phyloP scores from a whole-genome alignment of 148 eudicot genomes.

The Agrostemma githago region DNA sequence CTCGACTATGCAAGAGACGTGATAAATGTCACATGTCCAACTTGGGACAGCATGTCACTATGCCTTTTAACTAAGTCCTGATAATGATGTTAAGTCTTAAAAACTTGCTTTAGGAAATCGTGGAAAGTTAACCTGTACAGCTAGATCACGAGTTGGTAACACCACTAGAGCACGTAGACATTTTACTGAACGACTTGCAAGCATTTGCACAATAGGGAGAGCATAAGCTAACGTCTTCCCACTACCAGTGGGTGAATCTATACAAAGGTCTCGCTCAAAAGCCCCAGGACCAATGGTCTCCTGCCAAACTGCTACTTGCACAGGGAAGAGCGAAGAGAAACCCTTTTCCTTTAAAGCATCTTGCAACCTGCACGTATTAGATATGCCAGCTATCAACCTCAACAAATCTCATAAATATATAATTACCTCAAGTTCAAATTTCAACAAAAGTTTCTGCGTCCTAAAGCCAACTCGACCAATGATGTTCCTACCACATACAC shows the following conservation, averaged over 20 bases:
- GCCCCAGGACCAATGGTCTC: slow-evolving; percentile 96
- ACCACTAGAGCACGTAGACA: slow-evolving; percentile 89
- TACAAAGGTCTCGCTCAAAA: slow-evolving; percentile 80
- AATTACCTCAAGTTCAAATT: not conserved
- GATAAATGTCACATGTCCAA: not conserved
- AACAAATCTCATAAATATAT: not conserved
- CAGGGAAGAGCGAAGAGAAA: slow-evolving; percentile 72
- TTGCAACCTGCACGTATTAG: slow-evolving; percentile 44
- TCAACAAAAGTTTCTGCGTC: not conserved
- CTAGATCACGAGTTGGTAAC: slow-evolving; percentile 88
- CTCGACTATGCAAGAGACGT: not conserved
- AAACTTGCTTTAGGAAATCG: not conserved
- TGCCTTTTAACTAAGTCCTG: not conserved
- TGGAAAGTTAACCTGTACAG: slow-evolving; percentile 63
- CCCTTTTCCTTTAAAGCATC: slow-evolving; percentile 57
- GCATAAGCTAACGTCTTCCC: slow-evolving; percentile 91
- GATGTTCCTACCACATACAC: not conserved
- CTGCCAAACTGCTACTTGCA: slow-evolving; percentile 93
- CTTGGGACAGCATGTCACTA: not conserved
- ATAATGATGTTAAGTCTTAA: too few species aligned
- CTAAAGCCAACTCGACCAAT: not conserved
- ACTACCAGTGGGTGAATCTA: slow-evolving; percentile 94
- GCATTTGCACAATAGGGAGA: slow-evolving; percentile 75
- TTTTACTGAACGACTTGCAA: slow-evolving; percentile 58
- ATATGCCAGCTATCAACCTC: not conserved